These are phyloP conservation scores for Phlebopus sp. DNA, from an alignment of 1,284 basidiomycete genomes.

Conservation along the genomic window DNA sequence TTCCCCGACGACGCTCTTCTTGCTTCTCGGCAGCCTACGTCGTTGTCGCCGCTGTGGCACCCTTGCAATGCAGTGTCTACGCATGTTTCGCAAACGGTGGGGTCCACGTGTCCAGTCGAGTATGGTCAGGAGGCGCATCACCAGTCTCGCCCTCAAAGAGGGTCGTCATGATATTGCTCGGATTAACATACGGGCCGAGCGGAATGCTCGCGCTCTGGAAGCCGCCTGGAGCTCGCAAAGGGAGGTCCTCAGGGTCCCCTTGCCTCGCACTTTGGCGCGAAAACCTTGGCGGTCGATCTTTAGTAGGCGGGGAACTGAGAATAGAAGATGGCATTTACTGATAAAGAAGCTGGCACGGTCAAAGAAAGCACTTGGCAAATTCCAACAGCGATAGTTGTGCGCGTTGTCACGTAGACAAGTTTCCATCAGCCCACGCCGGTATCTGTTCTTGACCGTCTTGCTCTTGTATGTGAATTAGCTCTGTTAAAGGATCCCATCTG, in stretches of 20 bases:
- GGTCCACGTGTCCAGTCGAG: constrained; percentile 51
- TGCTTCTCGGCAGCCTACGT: constrained; percentile 53
- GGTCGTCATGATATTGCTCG: constrained; percentile 50
- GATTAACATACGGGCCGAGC: constrained; percentile 31
- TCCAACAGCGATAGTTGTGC: not conserved
- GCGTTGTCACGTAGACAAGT: too few species aligned
- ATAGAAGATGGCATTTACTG: constrained; percentile 29
- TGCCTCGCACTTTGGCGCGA: constrained; percentile 14
- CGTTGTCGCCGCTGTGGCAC: constrained; percentile 48
- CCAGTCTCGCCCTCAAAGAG: constrained; percentile 57
- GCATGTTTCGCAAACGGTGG: constrained; percentile 50
- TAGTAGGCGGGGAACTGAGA: constrained; percentile 25
- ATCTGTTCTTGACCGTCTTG: too few species aligned
- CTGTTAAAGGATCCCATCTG: constrained; percentile 4
- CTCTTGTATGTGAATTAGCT: not conserved
- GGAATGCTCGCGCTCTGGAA: not conserved
- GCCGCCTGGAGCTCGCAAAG: constrained; percentile 9
- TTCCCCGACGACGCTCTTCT: constrained; percentile 57
- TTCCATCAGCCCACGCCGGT: not conserved
- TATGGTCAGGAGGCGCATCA: constrained; percentile 56
- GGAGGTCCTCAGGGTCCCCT: constrained; percentile 5
- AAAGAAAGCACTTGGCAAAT: not conserved
- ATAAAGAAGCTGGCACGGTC: constrained; percentile 18
- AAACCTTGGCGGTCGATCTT: constrained; percentile 25
- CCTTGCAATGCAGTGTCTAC: constrained; percentile 44